phyloP scores from a whole-genome alignment of 2,329 filamentous ascomycete genomes.

The Penicillium sp. region DNA sequence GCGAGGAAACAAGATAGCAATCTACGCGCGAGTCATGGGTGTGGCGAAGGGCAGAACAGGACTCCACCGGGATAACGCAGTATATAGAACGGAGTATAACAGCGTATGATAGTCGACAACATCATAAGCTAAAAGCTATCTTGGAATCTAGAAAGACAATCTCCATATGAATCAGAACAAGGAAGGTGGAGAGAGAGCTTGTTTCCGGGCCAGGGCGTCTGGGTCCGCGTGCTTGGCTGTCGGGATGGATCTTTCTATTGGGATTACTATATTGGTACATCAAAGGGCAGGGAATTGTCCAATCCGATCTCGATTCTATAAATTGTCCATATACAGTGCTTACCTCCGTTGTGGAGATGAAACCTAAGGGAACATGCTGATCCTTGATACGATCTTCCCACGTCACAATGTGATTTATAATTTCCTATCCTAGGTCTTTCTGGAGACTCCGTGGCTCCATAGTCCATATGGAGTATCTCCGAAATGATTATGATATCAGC shows the following conservation, averaged over 20 bases:
- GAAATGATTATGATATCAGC: neutral
- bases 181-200: constrained; percentile 5
- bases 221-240: neutral
- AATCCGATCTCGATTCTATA: neutral
- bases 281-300: neutral
- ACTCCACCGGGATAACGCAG: neutral
- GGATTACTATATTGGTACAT: neutral
- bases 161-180: neutral
- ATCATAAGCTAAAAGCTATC: neutral
- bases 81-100: neutral
- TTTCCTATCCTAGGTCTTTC: neutral
- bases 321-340: constrained; percentile 3
- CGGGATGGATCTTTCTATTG: neutral
- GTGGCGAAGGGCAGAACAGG: neutral
- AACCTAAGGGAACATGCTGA: neutral
- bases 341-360: neutral
- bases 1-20: neutral
- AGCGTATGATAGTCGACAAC: neutral
- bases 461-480: neutral
- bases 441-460: neutral
- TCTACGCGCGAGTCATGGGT: neutral
- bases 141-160: neutral
- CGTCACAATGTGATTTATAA: neutral
- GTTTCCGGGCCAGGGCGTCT: neutral
- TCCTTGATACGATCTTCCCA: neutral